Evolutionary conservation across 106 monocot genomes (phyloP).

Genomic region (Xerophyta viscosa): DNA sequence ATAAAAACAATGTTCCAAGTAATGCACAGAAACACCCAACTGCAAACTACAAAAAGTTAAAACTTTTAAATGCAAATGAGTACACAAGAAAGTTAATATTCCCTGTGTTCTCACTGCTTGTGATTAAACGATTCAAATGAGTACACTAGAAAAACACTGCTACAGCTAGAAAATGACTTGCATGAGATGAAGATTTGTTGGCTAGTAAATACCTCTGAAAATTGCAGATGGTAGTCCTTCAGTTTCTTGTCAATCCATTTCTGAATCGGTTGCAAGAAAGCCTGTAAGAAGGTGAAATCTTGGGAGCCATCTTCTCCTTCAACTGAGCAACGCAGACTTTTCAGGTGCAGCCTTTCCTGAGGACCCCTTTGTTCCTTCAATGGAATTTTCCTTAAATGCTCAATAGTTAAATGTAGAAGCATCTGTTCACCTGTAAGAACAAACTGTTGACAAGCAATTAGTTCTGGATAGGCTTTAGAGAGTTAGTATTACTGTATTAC

Average conservation of each 20-base stretch:
- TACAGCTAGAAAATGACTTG: too few species aligned
- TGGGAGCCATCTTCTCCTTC: constrained; percentile 52
- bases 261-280: constrained; percentile 72
- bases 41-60: too few species aligned
- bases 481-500: too few species aligned
- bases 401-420: constrained; percentile 48
- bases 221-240: constrained; percentile 76
- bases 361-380: constrained; percentile 84
- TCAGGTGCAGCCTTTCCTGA: constrained; percentile 88
- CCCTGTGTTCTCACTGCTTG: too few species aligned
- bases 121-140: too few species aligned
- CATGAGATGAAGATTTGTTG: too few species aligned
- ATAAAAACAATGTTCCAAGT: too few species aligned
- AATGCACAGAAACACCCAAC: too few species aligned
- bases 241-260: constrained; percentile 87
- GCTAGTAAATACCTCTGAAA: constrained; percentile 57
- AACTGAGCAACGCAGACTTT: constrained; percentile 62
- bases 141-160: too few species aligned
- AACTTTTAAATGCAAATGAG: too few species aligned
- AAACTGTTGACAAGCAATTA: constrained; percentile 39
- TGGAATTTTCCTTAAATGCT: constrained; percentile 81
- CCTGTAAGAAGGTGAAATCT: constrained; percentile 66
- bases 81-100: too few species aligned
- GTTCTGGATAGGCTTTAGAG: too few species aligned
- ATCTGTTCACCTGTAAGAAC: constrained; percentile 68